Conservation (phyloP, 2,329 filamentous ascomycete species). For the Cucurbitaria berberidis region DNA sequence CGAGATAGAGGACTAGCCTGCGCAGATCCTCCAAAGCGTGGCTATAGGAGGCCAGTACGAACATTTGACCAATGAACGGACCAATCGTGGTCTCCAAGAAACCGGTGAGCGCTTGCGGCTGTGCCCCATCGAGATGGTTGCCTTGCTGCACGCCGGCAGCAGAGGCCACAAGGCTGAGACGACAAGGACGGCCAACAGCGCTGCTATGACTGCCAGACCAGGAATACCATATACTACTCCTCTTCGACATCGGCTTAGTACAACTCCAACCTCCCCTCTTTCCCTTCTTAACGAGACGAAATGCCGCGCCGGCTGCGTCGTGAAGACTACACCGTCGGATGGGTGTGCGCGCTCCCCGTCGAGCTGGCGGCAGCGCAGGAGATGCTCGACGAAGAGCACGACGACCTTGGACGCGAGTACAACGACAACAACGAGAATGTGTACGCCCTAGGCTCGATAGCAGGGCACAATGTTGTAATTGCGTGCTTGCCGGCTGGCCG, state of each 20-base stretch:
- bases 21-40: too few species aligned
- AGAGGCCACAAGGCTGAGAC: constrained; percentile 27
- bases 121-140: too few species aligned
- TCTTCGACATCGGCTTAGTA: not conserved
- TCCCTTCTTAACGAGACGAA: not conserved
- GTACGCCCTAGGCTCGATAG: constrained; percentile 29
- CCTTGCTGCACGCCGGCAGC: constrained; percentile 22
- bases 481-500: constrained; percentile 23
- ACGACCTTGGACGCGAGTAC: constrained; percentile 23
- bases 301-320: constrained; percentile 10
- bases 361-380: constrained; percentile 16
- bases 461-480: constrained; percentile 41
- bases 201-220: not conserved
- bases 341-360: constrained; percentile 19
- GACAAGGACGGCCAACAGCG: not conserved
- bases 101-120: too few species aligned
- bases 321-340: constrained; percentile 21
- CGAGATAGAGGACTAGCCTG: not conserved
- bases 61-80: too few species aligned
- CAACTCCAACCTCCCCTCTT: not conserved
- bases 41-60: too few species aligned
- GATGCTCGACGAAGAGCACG: constrained; percentile 20
- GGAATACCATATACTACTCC: not conserved
- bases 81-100: too few species aligned
- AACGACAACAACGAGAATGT: constrained; percentile 31